Conservation (phyloP, 805 yeast species). For the Maudiozyma serrabonitensis region DNA sequence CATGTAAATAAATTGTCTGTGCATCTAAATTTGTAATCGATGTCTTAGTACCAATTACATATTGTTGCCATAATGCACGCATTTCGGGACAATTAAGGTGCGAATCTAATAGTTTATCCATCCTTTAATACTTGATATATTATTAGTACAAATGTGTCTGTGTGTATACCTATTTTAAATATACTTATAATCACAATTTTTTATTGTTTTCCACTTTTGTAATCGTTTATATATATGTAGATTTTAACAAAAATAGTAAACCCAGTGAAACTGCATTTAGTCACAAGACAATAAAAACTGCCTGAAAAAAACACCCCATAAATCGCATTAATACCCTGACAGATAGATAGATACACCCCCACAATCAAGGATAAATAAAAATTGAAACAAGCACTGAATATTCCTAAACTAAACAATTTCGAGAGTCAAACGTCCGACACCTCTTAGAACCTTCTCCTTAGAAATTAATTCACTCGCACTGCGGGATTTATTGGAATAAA, state of each 20-base stretch:
- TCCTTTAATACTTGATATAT: not conserved
- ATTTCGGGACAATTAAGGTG: not conserved
- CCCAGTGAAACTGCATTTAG: no score
- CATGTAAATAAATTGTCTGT: not conserved
- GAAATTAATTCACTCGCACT: not conserved
- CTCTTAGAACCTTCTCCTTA: not conserved
- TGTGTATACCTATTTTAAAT: no score
- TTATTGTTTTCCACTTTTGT: no score
- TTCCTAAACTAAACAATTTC: not conserved
- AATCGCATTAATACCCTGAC: no score
- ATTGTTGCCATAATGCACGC: not conserved
- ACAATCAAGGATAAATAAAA: not conserved
- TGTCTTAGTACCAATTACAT: not conserved
- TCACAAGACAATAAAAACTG: no score
- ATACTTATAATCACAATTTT: no score
- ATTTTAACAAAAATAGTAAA: no score
- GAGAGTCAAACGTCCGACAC: not conserved
- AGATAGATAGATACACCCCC: no score
- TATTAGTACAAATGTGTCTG: no score
- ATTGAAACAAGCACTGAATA: not conserved
- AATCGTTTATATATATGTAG: no score
- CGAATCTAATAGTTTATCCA: not conserved
- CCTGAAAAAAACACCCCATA: no score
- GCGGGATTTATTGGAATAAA: not conserved
- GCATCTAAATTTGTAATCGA: not conserved